These are phyloP conservation scores for Termitomyces sp. DNA, from an alignment of 768 basidiomycete species.

Conservation along the genomic window DNA sequence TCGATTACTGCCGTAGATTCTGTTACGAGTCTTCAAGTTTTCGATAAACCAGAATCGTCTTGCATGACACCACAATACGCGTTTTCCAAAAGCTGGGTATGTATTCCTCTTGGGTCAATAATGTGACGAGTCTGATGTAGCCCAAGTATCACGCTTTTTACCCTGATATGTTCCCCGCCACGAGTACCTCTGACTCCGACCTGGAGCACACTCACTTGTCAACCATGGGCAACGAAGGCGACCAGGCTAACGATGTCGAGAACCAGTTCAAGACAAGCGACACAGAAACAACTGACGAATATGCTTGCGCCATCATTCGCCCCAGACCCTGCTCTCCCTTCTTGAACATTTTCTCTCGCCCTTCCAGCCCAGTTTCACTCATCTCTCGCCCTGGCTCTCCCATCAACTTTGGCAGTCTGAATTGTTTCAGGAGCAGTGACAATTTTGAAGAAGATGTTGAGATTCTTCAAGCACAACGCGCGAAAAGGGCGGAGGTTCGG, in stretches of 20 bases:
- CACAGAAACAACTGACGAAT: constrained; percentile 25
- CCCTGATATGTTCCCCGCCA: neutral
- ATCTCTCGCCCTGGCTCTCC: constrained; percentile 20
- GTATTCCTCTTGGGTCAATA: neutral
- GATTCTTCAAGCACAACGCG: constrained; percentile 20
- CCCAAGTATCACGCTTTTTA: neutral
- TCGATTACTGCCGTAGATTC: neutral
- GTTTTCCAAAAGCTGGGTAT: constrained; percentile 6
- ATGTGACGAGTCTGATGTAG: neutral
- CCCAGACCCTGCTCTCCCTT: constrained; percentile 23
- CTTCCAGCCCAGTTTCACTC: constrained; percentile 19
- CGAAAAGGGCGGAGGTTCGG: constrained; percentile 6
- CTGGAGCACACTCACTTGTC: constrained; percentile 1
- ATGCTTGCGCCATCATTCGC: constrained; percentile 35
- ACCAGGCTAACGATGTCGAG: neutral
- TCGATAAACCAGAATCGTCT: neutral
- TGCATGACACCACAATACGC: constrained; percentile 25
- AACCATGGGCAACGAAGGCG: neutral
- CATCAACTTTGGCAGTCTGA: constrained; percentile 21
- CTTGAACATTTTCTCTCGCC: constrained; percentile 26
- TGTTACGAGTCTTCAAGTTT: neutral
- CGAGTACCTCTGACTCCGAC: neutral
- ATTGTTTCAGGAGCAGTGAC: constrained; percentile 28
- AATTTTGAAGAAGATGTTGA: constrained; percentile 30
- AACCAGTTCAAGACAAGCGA: neutral